Evolutionary conservation across 495 filamentous ascomycete genomes (phyloP), one percentile per base, ranked within the genome.

Genomic region (Lophiostoma macrostomum): DNA sequence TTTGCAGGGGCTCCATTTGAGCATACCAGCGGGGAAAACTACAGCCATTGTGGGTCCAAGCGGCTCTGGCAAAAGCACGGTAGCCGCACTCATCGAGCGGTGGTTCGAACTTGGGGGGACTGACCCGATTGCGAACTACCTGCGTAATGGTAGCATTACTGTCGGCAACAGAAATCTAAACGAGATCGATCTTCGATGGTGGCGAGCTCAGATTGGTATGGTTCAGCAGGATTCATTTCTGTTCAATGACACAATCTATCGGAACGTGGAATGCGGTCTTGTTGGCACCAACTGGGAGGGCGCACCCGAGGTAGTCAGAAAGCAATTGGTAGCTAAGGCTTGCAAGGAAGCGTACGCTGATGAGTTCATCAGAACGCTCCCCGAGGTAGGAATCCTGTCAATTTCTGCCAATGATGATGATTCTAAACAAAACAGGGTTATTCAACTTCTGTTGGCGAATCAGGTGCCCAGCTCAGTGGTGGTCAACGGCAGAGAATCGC

Each of bases 401-500:
- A n/a, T n/a, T n/a, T n/a, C n/a, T n/a, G n/a, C n/a, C n/a, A n/a
- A n/a, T n/a, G n/a, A n/a, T n/a, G n/a, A n/a, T n/a, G n/a, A n/a
- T n/a, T n/a, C n/a, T n/a, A n/a, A n/a, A n/a, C n/a, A n/a, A n/a
- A n/a, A n/a, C 87, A 96, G 67, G 85, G 85, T 1, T 96, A 96
- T 64, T 82, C 95, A 60, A 96, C 91, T 0, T 86, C 93, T 56
- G 90, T 96, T 44, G 91, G 93, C 48, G 90, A 96, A 67, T 84
- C 90, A 40, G 91, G 93, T 12, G 94, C 95, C 68, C 69, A 95
- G 36, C 76, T 97, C 31, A 90, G 85, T 49, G 91, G 91, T 68
- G 93, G 91, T 24, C 93, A 97, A 72, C 95, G 95, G 67, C 93
- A 97, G 67, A 87, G 91, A 53, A 91, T 96, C 67, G 80, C 80